Evolutionary conservation across 164 flowering plant genomes (phyloP).

Genomic region (Vitis labrusca): DNA sequence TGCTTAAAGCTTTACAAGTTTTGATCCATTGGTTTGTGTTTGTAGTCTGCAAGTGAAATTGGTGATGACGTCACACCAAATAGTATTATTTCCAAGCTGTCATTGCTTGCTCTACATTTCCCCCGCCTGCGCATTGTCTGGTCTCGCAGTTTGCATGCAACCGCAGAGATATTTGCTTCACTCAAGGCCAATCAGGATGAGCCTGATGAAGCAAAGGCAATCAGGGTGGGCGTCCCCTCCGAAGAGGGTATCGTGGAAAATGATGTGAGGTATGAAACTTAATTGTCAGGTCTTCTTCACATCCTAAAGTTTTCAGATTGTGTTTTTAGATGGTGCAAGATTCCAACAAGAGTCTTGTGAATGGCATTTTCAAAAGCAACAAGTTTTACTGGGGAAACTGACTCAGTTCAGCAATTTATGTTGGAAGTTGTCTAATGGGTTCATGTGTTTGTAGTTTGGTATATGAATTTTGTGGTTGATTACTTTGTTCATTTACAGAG

Average conservation of each 20-base stretch:
- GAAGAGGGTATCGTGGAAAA: slow-evolving; percentile 88
- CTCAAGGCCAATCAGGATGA: slow-evolving; percentile 98
- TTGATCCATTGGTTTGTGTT: slow-evolving; percentile 9
- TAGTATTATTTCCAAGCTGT: slow-evolving; percentile 86
- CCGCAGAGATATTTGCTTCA: slow-evolving; percentile 90
- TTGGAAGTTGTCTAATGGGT: background rate
- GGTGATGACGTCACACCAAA: slow-evolving; percentile 92
- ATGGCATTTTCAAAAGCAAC: background rate
- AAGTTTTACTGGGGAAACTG: background rate
- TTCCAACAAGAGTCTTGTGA: background rate
- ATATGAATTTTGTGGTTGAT: background rate
- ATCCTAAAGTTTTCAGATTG: background rate
- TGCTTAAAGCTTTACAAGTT: background rate
- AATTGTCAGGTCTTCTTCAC: background rate
- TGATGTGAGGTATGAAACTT: slow-evolving; percentile 73
- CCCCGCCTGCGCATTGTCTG: slow-evolving; percentile 93
- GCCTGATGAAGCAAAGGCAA: slow-evolving; percentile 84
- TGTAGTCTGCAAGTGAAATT: slow-evolving; percentile 94
- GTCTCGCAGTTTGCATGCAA: slow-evolving; percentile 99
- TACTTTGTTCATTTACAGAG: slow-evolving; percentile 43
- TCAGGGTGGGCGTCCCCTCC: slow-evolving; percentile 90
- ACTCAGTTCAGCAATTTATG: background rate
- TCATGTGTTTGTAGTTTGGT: background rate
- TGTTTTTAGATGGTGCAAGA: background rate
- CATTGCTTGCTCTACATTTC: slow-evolving; percentile 87